A percentile compares a stretch with the other conserved stretches of the same genome.
Evolutionary conservation across 2,329 filamentous ascomycete genomes (phyloP).

Genomic region (Metarhizium brunneum): DNA sequence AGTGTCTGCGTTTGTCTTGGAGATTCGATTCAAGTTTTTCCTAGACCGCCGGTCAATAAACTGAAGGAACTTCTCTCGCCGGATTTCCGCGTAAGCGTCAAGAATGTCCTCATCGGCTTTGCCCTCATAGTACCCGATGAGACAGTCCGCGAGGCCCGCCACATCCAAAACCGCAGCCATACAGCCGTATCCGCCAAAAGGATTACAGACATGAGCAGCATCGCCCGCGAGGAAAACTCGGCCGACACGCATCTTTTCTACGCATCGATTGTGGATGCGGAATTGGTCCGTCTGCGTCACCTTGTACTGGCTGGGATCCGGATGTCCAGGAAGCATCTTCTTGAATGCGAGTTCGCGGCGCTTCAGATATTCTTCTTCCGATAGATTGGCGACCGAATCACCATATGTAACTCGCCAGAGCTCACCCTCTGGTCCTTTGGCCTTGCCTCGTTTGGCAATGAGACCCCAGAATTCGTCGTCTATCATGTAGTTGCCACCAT

Average conservation of each 20-base stretch:
- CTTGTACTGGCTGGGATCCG: conserved; percentile 38
- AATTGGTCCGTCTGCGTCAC: conserved; percentile 31
- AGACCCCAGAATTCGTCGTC: conserved; percentile 44
- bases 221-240: conserved; percentile 39
- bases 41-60: conserved; percentile 7
- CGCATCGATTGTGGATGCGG: conserved; percentile 40
- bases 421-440: conserved; percentile 21
- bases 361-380: conserved; percentile 22
- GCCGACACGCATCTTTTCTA: conserved; percentile 36
- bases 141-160: conserved; percentile 36
- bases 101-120: conserved; percentile 29
- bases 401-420: conserved; percentile 45
- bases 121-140: conserved; percentile 30
- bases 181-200: conserved; percentile 40
- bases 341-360: conserved; percentile 20
- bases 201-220: conserved; percentile 43
- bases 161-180: conserved; percentile 39
- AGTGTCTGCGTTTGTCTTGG: neutral
- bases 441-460: conserved; percentile 38
- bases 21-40: conserved; percentile 6
- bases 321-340: conserved; percentile 38
- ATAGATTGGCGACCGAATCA: conserved; percentile 33
- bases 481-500: conserved; percentile 40
- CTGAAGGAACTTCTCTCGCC: conserved; percentile 23
- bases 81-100: conserved; percentile 27